Percentiles rank a stretch among this genome's conserved stretches.
Evolutionary conservation across 331 rosid genomes (phyloP).

Genomic region (Cydonia oblonga): DNA sequence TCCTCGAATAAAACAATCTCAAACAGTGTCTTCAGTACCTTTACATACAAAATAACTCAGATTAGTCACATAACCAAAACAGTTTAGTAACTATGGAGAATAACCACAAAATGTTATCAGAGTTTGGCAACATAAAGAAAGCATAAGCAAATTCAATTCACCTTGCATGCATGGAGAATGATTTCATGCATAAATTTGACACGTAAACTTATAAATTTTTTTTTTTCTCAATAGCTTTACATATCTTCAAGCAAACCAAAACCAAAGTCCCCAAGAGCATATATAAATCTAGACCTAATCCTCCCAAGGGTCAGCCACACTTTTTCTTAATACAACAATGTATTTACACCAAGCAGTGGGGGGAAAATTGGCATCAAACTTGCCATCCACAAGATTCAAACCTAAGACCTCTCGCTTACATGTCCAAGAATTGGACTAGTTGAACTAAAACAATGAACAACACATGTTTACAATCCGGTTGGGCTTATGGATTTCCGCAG

Average conservation of each 20-base stretch:
- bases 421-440: neutral
- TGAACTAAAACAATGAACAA: neutral
- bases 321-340: too few relatives aligned
- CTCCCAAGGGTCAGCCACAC: neutral
- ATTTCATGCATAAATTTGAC: neutral
- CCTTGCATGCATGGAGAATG: neutral
- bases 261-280: neutral
- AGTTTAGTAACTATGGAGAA: neutral
- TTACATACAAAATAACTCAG: neutral
- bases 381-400: neutral
- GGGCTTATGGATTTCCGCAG: neutral
- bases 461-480: neutral
- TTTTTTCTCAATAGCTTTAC: neutral
- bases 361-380: neutral
- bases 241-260: neutral
- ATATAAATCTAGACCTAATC: neutral
- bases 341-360: neutral
- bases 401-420: neutral
- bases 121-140: neutral
- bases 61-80: neutral
- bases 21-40: conserved; percentile 84
- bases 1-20: conserved; percentile 90
- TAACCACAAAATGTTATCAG: neutral
- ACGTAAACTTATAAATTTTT: too few relatives aligned
- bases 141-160: neutral